Conservation (phyloP, 768 basidiomycete species). For the Suillus weaverae region DNA sequence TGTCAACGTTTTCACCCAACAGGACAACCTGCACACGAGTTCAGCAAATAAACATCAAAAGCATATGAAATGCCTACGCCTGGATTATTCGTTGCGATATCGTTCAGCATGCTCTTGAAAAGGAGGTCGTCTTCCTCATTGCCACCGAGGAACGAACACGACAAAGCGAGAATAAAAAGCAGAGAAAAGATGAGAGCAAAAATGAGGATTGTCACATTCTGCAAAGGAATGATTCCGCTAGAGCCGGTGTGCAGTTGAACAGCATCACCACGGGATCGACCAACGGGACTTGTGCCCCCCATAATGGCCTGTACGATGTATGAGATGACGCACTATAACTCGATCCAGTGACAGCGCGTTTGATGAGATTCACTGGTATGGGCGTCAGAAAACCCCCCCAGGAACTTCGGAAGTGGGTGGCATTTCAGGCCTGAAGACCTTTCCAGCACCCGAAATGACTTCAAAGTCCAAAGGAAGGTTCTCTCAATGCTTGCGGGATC, state of each 20-base stretch:
- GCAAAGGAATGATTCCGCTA: constrained; percentile 28
- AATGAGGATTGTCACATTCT: constrained; percentile 26
- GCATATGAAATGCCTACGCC: constrained; percentile 39
- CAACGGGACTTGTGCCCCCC: constrained; percentile 15
- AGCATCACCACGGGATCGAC: constrained; percentile 5
- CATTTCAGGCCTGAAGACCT: not conserved
- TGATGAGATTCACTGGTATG: not conserved
- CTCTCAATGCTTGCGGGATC: not conserved
- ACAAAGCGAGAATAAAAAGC: constrained; percentile 48
- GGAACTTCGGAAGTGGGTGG: not conserved
- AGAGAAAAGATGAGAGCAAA: constrained; percentile 47
- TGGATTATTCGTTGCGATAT: constrained; percentile 41
- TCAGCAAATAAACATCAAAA: not conserved
- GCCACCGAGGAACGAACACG: constrained; percentile 50
- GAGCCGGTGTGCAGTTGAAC: not conserved
- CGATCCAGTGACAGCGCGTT: not conserved
- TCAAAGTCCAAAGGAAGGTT: not conserved
- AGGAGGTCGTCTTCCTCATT: constrained; percentile 40
- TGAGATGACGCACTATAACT: not conserved
- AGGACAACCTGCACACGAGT: constrained; percentile 45
- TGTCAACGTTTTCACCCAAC: constrained; percentile 56
- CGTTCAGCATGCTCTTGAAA: constrained; percentile 41
- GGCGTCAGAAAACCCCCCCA: not conserved
- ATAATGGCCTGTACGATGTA: constrained; percentile 14
- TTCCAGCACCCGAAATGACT: not conserved